Evolutionary conservation across 306 rosid species (phyloP), one percentile per base, ranked within the genome.

Genomic region (Cicer judaicum): DNA sequence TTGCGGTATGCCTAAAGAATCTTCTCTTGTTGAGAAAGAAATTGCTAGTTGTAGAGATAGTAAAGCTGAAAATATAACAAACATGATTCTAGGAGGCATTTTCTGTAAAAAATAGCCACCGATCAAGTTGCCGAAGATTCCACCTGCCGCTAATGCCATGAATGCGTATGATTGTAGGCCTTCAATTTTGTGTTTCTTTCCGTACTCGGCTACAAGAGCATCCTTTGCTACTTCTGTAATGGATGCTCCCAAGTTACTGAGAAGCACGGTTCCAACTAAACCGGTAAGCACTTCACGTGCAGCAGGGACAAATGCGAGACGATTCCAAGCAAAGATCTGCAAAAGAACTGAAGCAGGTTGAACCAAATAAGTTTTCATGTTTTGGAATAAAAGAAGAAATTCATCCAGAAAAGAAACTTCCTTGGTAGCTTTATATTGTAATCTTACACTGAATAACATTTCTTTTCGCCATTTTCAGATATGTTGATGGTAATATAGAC

Each of bases 181-280:
- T 14, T 83, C 79, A 6, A 88, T 80, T 75, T 82, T 87, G 75
- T 91, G 88, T 74, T 79, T 80, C 74, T 79, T 86, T 34, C 97
- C 98, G 54, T 88, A 91, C 63, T 93, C 98, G 39, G 97, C 90
- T 6, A 93, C 87, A 78, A 93, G 94, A 70, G 97, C 98, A 85
- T 93, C 98, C 70, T 91, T 89, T 42, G 96, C 93, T 5, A 93
- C 97, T 84, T 93, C 97, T 19, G 94, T 82, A 52, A 93, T 73
- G 11, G 98, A 93, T 54, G 97, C 98, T 72, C 98, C 97, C 14
- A 91, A 82, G 82, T 93, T 91, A 73, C 98, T 84, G 64, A 93
- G 87, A 79, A 93, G 94, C 68, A 85, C 88, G 60, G 84, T 75
- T 3, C 73, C 87, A 83, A 90, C 78, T 63, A 93, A 74, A 74